These are phyloP conservation scores for Arthrobotrys megalospora DNA, from an alignment of 2,329 filamentous ascomycete species.

Conservation along the genomic window DNA sequence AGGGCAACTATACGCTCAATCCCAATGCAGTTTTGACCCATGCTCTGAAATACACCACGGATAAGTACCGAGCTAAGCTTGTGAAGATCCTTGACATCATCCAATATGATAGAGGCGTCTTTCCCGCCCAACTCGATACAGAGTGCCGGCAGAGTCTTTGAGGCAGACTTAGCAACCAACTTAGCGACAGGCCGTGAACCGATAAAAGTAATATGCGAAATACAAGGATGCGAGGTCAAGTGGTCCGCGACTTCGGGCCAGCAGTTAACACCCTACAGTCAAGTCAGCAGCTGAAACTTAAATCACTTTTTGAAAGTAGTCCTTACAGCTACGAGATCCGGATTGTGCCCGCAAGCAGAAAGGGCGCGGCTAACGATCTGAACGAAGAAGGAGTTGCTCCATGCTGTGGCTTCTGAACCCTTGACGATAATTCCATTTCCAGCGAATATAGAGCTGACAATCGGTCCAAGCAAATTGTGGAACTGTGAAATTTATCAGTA, in stretches of 20 bases:
- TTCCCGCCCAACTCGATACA: slow-evolving; percentile 95
- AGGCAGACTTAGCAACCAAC: slow-evolving; percentile 87
- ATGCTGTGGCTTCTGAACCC: slow-evolving; percentile 94
- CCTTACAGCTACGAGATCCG: slow-evolving; percentile 79
- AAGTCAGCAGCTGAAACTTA: background rate
- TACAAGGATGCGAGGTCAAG: slow-evolving; percentile 85
- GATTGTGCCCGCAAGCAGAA: slow-evolving; percentile 83
- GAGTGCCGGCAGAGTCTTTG: slow-evolving; percentile 87
- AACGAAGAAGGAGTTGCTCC: slow-evolving; percentile 88
- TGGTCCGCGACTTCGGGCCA: slow-evolving; percentile 86
- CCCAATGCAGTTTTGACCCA: slow-evolving; percentile 97
- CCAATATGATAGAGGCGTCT: slow-evolving; percentile 89
- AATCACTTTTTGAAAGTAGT: background rate
- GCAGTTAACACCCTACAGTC: slow-evolving; percentile 75
- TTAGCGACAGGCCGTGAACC: slow-evolving; percentile 89
- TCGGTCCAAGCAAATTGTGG: slow-evolving; percentile 92
- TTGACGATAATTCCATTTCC: slow-evolving; percentile 95
- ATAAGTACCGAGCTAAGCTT: slow-evolving; percentile 86
- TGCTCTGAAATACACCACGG: slow-evolving; percentile 92
- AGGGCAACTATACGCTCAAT: slow-evolving; percentile 92
- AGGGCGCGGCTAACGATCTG: slow-evolving; percentile 84
- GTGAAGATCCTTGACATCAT: slow-evolving; percentile 80
- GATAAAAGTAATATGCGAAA: slow-evolving; percentile 95
- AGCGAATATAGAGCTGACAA: slow-evolving; percentile 90
- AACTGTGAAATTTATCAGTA: slow-evolving; percentile 71